A percentile compares a stretch with the other conserved stretches of the same genome.
phyloP scores from a whole-genome alignment of 805 yeast species.

The Metschnikowia corniflorae region DNA sequence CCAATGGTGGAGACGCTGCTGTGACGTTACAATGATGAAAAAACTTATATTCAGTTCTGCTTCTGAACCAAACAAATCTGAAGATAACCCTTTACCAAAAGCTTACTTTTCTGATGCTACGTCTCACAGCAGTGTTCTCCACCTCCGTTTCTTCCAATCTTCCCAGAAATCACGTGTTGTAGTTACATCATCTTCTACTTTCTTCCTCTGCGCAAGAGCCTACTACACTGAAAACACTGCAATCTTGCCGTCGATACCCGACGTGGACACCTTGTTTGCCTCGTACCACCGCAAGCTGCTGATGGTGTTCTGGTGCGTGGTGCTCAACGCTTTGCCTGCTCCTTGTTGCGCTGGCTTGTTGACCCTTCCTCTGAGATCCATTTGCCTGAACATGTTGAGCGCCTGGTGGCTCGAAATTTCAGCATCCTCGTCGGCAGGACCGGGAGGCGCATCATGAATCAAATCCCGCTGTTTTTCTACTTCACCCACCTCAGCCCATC shows the following conservation, averaged over 20 bases:
- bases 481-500: conserved; percentile 60
- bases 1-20: conserved; percentile 11
- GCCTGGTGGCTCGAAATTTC: conserved; percentile 72
- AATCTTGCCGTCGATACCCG: conserved; percentile 89
- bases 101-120: conserved; percentile 42
- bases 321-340: conserved; percentile 47
- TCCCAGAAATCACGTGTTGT: neutral
- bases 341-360: conserved; percentile 32
- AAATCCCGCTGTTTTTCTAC: conserved; percentile 49
- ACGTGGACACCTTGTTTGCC: conserved; percentile 50
- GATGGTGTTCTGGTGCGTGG: conserved; percentile 90
- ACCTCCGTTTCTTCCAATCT: neutral
- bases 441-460: conserved; percentile 43
- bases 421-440: conserved; percentile 37
- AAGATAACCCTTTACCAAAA: conserved; percentile 75
- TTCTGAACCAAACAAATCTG: conserved; percentile 76
- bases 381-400: conserved; percentile 88
- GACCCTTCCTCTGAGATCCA: conserved; percentile 89
- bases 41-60: conserved; percentile 84
- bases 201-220: no score
- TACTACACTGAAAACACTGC: conserved; percentile 76
- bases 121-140: conserved; percentile 6
- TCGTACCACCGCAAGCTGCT: conserved; percentile 54
- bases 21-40: conserved; percentile 53
- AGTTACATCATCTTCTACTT: neutral